Base-by-base conservation (phyloP, 768 basidiomycete genomes). In the Psilocybe azurescens region DNA sequence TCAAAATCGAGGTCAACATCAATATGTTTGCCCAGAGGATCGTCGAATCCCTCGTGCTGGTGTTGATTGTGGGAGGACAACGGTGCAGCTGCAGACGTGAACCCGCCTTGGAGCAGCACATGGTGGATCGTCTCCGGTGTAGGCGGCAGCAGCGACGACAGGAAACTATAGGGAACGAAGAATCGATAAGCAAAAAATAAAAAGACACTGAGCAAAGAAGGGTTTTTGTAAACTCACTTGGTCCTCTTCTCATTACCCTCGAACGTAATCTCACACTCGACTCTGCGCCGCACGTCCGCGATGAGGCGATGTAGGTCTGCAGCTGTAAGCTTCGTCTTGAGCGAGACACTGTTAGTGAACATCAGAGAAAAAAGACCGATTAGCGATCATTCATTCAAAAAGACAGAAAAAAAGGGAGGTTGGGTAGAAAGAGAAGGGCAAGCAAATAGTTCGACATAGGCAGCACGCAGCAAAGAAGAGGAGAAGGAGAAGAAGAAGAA, bases 301-400 rank as follows among this genome's bases (percentile, higher is more conserved):
- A 97, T 74, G 0, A 93, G 80, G 8, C 84, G 75, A 65, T 88
- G 85, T 13, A 95, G 75, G 67, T 95, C 95, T 29, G 83, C 80
- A 0, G 83, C 73, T 1, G 86, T 81, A n/a, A 96, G 77, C 66
- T 89, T 89, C 2, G 83, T 80, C 74, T 96, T 96, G 14, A 97
- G 75, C 0, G 92, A 90, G n/a, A 97, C 89, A 2, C 95, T 96
- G 65, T 44, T 8, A 9, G 38, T 14, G 56, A 39, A 61, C 13
- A 38, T n/a, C 20, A 39, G 38, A 39, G 38, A 39, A 39, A 39
- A 24, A 24, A 24, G 24, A 24, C 24, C 24, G 24, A 24, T 24
- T 24, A 24, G 24, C 24, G 24, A 24, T 24, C 24, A 24, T 24
- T 24, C 24, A 24, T 2, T 24, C 24, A 24, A 39, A 39, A 39